Percentiles rank a stretch among this genome's conserved stretches.
These are phyloP conservation scores for Selenicereus undatus DNA, from an alignment of 148 eudicot genomes.

Conservation along the genomic window DNA sequence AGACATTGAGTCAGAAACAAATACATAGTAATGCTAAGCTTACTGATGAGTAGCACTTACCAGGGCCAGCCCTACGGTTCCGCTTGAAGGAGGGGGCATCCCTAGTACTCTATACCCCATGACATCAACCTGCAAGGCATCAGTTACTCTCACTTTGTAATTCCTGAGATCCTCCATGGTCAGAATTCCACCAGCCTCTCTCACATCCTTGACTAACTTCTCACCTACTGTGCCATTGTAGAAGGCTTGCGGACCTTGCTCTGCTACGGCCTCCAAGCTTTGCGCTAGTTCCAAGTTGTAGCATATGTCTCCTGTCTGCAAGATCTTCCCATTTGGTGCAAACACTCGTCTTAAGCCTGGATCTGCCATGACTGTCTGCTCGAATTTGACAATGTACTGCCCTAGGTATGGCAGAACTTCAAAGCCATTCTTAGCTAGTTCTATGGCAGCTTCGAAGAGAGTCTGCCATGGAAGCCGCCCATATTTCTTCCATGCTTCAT, in stretches of 20 bases:
- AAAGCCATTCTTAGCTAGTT: constrained; percentile 64
- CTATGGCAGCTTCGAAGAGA: constrained; percentile 64
- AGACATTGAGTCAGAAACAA: not conserved
- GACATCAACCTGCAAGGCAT: constrained; percentile 50
- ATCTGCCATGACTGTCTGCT: constrained; percentile 40
- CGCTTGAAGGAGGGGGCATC: constrained; percentile 96
- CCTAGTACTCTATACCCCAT: constrained; percentile 77
- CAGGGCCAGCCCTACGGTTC: constrained; percentile 79
- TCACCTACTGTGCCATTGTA: constrained; percentile 72
- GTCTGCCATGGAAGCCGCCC: constrained; percentile 74
- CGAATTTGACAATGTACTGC: constrained; percentile 23
- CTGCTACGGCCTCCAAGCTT: constrained; percentile 60
- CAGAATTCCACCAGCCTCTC: constrained; percentile 73
- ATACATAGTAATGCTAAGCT: not conserved
- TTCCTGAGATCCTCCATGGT: constrained; percentile 78
- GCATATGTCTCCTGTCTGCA: constrained; percentile 76
- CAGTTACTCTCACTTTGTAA: constrained; percentile 52
- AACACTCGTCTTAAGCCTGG: constrained; percentile 67
- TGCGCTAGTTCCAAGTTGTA: constrained; percentile 60
- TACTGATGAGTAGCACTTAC: constrained; percentile 31
- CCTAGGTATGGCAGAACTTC: constrained; percentile 60
- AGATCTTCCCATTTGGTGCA: constrained; percentile 69
- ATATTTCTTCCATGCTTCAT: constrained; percentile 66
- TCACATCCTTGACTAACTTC: constrained; percentile 64
- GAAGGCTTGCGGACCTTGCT: constrained; percentile 64